Evolutionary conservation across 129 eudicot genomes (phyloP), one percentile per base, ranked within the genome.

Genomic region (Flaveria trinervia): DNA sequence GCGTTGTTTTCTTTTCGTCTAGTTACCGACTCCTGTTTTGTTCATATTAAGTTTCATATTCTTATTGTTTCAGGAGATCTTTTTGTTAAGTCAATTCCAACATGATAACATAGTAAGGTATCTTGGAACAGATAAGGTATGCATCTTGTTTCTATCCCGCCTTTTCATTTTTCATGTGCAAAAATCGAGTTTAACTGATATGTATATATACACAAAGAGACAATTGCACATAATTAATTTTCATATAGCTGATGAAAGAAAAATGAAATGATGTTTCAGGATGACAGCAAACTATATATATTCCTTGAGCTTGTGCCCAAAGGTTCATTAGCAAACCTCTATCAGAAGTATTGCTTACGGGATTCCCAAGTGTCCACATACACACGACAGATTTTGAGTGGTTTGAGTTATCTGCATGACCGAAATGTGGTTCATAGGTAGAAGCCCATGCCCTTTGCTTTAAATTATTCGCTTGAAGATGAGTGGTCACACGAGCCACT

Each of bases 391-490:
- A 92, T 92, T 75, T 79, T 92, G 81, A 74, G 72, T 52, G 98
- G 98, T 67, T 78, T 92, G 84, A 79, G 62, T 65, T 92, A 92
- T 83, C 89, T 92, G 36, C 96, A 92, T 70, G 72, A 71, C 68
- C 84, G 85, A 73, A 80, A 88, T 79, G 94, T 92, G 67, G 90
- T 92, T 65, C 98, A 92, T 81, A 86, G 98, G 98, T 92, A 81
- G 68, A 73, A 49, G n/a, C 55, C 68, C 60, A 23, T 79, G 46
- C 61, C 46, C 64, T n/a, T 23, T 66, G 45, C 14, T 33, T 20
- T 28, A 33, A n/a, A 3, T 39, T 36, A 3, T 70, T 46, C 6
- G 9, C 49, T 46, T 72, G 26, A 16, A 55, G 67, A 20, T 20
- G 66, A 72, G 65, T 55, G 39, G 67, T 33, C 39, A 33, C 65